Conservation (phyloP, 345 rosid species). For the Eutrema heterophyllum region DNA sequence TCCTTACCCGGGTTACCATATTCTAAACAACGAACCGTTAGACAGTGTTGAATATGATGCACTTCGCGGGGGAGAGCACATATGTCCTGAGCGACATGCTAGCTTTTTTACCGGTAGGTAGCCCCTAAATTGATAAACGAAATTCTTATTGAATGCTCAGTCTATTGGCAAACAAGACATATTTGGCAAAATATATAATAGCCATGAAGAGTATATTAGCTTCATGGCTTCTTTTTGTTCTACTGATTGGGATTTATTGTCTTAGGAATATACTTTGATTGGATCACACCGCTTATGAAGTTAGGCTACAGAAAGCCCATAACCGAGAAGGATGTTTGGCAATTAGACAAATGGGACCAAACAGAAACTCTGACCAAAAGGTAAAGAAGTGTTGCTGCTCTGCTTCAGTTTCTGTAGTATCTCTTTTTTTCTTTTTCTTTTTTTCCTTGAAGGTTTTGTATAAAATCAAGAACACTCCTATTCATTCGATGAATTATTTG, state of each 20-base stretch:
- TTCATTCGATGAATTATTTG: neutral
- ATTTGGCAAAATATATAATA: neutral
- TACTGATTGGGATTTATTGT: conserved; percentile 17
- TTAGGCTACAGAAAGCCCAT: conserved; percentile 77
- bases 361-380: conserved; percentile 65
- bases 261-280: conserved; percentile 64
- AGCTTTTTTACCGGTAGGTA: conserved; percentile 72
- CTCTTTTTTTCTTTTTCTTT: neutral
- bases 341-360: conserved; percentile 86
- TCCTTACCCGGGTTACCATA: conserved; percentile 61
- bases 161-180: neutral
- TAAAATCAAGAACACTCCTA: conserved; percentile 6
- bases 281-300: conserved; percentile 92
- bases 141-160: neutral
- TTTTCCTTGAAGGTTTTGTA: neutral
- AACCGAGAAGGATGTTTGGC: conserved; percentile 91
- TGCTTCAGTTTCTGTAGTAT: conserved; percentile 8
- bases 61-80: conserved; percentile 62
- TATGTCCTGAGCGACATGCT: conserved; percentile 79
- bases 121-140: neutral
- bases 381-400: conserved; percentile 34
- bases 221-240: neutral
- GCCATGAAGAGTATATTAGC: neutral
- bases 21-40: conserved; percentile 39
- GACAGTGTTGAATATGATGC: conserved; percentile 64